Evolutionary conservation across 805 yeast genomes (phyloP).

Genomic region (Kodamaea hsintzibuensis): DNA sequence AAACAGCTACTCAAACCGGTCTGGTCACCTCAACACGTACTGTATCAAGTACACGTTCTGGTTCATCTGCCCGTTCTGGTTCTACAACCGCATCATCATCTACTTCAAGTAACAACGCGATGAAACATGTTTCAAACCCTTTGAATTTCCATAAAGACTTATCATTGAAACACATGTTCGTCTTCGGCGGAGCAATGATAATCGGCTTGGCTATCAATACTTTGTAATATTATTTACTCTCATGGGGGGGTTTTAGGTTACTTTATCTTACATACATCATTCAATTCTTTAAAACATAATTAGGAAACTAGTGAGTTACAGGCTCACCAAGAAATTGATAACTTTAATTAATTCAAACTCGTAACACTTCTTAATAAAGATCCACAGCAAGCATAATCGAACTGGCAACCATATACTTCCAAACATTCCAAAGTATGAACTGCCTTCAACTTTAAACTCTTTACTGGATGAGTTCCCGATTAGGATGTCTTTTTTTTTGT

Average conservation of each 20-base stretch:
- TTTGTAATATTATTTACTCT: not conserved
- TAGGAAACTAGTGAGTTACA: not conserved
- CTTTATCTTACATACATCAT: not conserved
- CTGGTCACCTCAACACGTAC: not conserved
- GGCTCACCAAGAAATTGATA: not conserved
- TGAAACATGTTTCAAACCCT: conserved; percentile 14
- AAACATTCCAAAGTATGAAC: too few species aligned
- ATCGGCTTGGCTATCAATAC: not conserved
- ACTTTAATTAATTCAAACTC: not conserved
- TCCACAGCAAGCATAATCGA: not conserved
- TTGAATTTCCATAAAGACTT: conserved; percentile 2
- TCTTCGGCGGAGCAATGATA: conserved; percentile 1
- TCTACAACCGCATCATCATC: conserved; percentile 10
- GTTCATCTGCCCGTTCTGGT: conserved; percentile 8
- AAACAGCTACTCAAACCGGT: not conserved
- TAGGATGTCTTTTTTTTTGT: not conserved
- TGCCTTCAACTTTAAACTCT: not conserved
- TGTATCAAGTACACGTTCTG: not conserved
- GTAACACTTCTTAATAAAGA: too few species aligned
- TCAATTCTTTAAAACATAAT: not conserved
- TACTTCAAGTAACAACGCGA: conserved; percentile 20
- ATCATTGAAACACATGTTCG: not conserved
- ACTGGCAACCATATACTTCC: not conserved
- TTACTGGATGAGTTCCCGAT: not conserved
- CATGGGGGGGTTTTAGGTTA: too few species aligned